Percentiles rank a stretch among this genome's conserved stretches.
These are phyloP conservation scores for Colletotrichum orchidophilum DNA, from an alignment of 2,329 filamentous ascomycete genomes.

Conservation along the genomic window DNA sequence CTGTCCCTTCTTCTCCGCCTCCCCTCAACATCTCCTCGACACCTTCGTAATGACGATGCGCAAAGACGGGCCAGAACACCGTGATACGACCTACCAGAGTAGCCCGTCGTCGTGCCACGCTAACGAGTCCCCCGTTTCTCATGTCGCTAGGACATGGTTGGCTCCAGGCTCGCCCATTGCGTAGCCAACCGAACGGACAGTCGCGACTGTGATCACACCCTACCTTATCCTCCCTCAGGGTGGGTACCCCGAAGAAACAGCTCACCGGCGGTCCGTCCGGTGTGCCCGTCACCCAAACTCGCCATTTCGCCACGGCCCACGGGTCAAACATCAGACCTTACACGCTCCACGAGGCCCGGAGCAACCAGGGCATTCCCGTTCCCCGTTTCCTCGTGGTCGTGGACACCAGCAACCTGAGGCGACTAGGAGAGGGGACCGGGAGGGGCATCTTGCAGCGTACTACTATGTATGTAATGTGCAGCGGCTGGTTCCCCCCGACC, in stretches of 20 bases:
- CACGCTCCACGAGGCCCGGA: constrained; percentile 5
- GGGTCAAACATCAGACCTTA: not conserved
- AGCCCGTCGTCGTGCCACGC: not conserved
- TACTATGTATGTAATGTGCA: too few species aligned
- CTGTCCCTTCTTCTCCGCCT: not conserved
- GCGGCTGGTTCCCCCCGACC: not conserved
- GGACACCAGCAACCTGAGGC: not conserved
- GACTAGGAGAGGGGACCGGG: not conserved
- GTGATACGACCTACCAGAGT: not conserved
- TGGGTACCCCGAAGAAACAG: not conserved
- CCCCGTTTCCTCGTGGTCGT: not conserved
- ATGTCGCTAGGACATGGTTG: constrained; percentile 12
- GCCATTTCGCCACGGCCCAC: constrained; percentile 3
- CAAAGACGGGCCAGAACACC: not conserved
- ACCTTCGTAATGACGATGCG: not conserved
- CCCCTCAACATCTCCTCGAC: not conserved
- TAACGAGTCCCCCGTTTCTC: constrained; percentile 1
- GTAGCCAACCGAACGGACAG: constrained; percentile 17
- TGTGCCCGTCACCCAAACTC: constrained; percentile 6
- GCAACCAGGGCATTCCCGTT: constrained; percentile 12
- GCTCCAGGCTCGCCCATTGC: constrained; percentile 13
- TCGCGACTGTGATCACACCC: not conserved
- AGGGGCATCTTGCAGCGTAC: constrained; percentile 4
- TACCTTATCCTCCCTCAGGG: not conserved
- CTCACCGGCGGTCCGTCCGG: constrained; percentile 9